These are phyloP conservation scores for Thelonectria discophora DNA, from an alignment of 2,329 filamentous ascomycete species.

Conservation along the genomic window DNA sequence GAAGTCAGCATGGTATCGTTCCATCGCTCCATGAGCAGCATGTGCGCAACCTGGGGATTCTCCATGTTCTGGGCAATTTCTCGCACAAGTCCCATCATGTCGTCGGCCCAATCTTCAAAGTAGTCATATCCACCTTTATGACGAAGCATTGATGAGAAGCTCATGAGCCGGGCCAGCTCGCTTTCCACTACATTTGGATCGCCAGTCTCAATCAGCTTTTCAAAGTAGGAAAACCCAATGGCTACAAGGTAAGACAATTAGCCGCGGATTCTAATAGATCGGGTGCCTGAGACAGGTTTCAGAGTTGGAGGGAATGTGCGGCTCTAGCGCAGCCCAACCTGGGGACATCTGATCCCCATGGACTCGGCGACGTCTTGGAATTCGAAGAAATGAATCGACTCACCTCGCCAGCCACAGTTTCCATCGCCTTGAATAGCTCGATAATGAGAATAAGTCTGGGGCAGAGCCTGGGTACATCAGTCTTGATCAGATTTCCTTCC, in stretches of 20 bases:
- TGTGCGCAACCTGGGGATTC: constrained; percentile 65
- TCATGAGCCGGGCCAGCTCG: constrained; percentile 77
- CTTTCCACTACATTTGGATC: constrained; percentile 71
- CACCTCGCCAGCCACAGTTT: constrained; percentile 98
- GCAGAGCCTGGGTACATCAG: constrained; percentile 69
- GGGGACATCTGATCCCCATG: too few relatives aligned
- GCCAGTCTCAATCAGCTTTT: constrained; percentile 76
- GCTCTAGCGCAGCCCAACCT: constrained; percentile 14
- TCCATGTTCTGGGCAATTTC: constrained; percentile 68
- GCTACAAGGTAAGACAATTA: constrained; percentile 61
- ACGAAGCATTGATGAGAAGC: constrained; percentile 75
- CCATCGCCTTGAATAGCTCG: constrained; percentile 91
- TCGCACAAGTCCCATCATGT: constrained; percentile 73
- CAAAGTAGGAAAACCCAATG: constrained; percentile 92
- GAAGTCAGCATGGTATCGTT: constrained; percentile 75
- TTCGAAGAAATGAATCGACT: constrained; percentile 48
- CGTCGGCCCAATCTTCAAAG: constrained; percentile 84
- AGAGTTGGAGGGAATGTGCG: constrained; percentile 28
- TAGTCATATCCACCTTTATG: constrained; percentile 75
- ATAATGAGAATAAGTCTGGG: constrained; percentile 85
- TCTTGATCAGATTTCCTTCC: constrained; percentile 12
- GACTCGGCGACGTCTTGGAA: constrained; percentile 15
- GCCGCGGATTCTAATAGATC: constrained; percentile 14
- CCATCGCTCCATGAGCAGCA: constrained; percentile 71
- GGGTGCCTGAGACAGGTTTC: constrained; percentile 31